Evolutionary conservation across 2,329 filamentous ascomycete genomes (phyloP).

Genomic region (Septoria petroselini): DNA sequence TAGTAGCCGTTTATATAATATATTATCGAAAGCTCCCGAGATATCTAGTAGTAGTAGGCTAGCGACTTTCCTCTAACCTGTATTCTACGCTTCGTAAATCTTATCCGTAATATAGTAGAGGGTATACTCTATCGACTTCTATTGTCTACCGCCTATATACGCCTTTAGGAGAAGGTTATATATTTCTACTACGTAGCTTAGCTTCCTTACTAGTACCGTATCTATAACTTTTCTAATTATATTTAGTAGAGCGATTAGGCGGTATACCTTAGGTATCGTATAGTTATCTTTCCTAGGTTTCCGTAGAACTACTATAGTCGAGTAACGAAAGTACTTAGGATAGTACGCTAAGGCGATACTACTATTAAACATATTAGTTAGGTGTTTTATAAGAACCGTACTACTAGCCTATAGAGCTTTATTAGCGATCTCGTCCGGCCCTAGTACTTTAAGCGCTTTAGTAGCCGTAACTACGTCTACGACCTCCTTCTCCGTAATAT

Average conservation of each 20-base stretch:
- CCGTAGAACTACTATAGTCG: not conserved
- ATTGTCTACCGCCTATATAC: not conserved
- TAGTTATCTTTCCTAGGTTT: not conserved
- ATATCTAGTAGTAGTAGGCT: not conserved
- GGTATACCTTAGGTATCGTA: not conserved
- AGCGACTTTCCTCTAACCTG: not conserved
- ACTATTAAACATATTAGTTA: not conserved
- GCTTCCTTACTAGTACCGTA: not conserved
- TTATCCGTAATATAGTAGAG: not conserved
- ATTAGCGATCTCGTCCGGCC: not conserved
- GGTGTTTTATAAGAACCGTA: not conserved
- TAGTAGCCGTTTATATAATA: not conserved
- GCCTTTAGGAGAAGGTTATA: not conserved
- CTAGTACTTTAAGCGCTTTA: slow-evolving; percentile 5
- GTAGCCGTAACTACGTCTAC: not conserved
- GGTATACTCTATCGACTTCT: not conserved
- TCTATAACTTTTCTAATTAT: not conserved
- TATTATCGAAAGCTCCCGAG: not conserved
- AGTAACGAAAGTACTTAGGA: not conserved
- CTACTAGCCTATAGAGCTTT: slow-evolving; percentile 3
- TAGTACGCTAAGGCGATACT: not conserved
- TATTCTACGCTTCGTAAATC: not conserved
- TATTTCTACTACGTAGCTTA: not conserved
- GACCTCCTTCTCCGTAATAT: not conserved
- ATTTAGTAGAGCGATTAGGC: not conserved